A percentile compares a stretch with the other conserved stretches of the same genome.
These are phyloP conservation scores for Yamadazyma trypodendri DNA, from an alignment of 1,139 yeast species.

Conservation along the genomic window DNA sequence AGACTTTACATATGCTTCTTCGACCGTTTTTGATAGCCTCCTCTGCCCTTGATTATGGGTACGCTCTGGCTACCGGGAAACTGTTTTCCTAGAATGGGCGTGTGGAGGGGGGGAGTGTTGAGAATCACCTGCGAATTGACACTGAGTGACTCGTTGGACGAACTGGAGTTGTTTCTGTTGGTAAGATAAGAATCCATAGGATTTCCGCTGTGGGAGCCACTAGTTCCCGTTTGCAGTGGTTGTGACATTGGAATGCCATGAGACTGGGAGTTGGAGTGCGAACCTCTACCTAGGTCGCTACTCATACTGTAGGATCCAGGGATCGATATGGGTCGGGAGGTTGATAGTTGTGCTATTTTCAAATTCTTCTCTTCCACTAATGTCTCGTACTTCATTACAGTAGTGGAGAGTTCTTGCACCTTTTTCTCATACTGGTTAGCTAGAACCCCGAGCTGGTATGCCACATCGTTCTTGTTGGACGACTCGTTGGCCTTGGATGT, in stretches of 20 bases:
- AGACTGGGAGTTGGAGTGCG: slow-evolving; percentile 2
- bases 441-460: slow-evolving; percentile 22
- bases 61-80: slow-evolving; percentile 10
- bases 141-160: slow-evolving; percentile 16
- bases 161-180: slow-evolving; percentile 14
- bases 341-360: slow-evolving; percentile 33
- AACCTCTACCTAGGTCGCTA: slow-evolving; percentile 6
- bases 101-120: slow-evolving; percentile 17
- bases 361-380: slow-evolving; percentile 40
- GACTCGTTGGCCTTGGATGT: slow-evolving; percentile 25
- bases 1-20: slow-evolving; percentile 26
- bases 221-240: not conserved
- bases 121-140: slow-evolving; percentile 12
- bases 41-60: slow-evolving; percentile 48
- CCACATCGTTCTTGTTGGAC: slow-evolving; percentile 26
- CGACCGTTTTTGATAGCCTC: slow-evolving; percentile 50
- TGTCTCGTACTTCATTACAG: slow-evolving; percentile 33
- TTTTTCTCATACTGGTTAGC: slow-evolving; percentile 28
- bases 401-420: slow-evolving; percentile 31
- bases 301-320: slow-evolving; percentile 21
- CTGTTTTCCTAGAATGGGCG: slow-evolving; percentile 10
- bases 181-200: slow-evolving; percentile 17
- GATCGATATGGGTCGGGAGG: slow-evolving; percentile 45
- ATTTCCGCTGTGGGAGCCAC: not conserved
- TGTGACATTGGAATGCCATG: not conserved